phyloP scores from a whole-genome alignment of 2,329 filamentous ascomycete species.

The Sporothrix humicola region DNA sequence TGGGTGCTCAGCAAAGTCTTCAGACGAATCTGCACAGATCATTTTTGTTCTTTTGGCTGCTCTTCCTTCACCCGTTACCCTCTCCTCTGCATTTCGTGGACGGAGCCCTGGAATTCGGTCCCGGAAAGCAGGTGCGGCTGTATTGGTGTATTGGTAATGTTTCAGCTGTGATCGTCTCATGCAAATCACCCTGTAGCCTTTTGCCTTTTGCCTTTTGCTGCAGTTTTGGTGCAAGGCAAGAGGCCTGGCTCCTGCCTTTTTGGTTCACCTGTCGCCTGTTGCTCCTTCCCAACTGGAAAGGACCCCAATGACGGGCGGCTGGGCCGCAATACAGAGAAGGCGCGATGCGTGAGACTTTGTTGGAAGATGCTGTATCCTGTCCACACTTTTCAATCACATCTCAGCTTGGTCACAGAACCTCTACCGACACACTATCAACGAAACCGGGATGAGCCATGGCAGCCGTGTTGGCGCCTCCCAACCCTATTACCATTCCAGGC shows the following conservation, averaged over 20 bases:
- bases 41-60: not conserved
- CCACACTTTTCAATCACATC: too few relatives aligned
- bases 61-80: not conserved
- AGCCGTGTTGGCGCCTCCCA: not conserved
- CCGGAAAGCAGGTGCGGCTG: constrained; percentile 31
- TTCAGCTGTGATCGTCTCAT: constrained; percentile 34
- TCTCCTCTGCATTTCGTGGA: not conserved
- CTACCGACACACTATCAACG: not conserved
- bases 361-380: too few relatives aligned
- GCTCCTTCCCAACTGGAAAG: not conserved
- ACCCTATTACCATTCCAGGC: not conserved
- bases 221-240: too few relatives aligned
- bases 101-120: not conserved
- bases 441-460: not conserved
- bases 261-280: constrained; percentile 3
- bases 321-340: constrained; percentile 5
- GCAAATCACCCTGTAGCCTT: constrained; percentile 23
- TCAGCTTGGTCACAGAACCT: too few relatives aligned
- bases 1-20: not conserved
- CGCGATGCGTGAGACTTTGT: too few relatives aligned
- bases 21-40: constrained; percentile 1
- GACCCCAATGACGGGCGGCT: constrained; percentile 15
- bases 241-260: not conserved
- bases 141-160: constrained; percentile 32
- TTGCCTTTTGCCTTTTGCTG: not conserved